Evolutionary conservation across 2,329 filamentous ascomycete species (phyloP).

Genomic region (Hypomyces rosellus): DNA sequence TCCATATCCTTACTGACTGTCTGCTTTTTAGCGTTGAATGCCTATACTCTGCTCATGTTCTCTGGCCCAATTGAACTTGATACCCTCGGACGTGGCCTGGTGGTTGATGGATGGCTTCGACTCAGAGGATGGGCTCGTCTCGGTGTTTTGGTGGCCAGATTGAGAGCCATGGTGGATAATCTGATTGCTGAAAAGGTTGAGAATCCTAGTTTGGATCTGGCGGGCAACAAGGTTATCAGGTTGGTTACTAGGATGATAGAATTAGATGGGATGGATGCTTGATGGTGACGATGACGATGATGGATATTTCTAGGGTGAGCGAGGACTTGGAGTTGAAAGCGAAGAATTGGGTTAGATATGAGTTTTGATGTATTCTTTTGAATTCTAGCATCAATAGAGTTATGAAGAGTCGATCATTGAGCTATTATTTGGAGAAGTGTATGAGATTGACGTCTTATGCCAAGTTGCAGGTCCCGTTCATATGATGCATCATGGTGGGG

Average conservation of each 20-base stretch:
- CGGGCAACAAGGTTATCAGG: constrained; percentile 62
- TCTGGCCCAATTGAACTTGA: constrained; percentile 79
- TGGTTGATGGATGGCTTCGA: constrained; percentile 86
- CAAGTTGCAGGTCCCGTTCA: too few species aligned
- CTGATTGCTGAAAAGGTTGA: constrained; percentile 76
- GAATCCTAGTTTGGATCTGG: constrained; percentile 56
- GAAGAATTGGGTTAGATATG: neutral
- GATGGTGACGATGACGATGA: neutral
- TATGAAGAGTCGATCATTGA: too few species aligned
- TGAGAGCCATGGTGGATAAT: constrained; percentile 82
- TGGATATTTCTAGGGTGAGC: neutral
- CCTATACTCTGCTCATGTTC: constrained; percentile 83
- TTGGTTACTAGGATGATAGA: constrained; percentile 78
- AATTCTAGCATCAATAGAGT: neutral
- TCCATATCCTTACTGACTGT: neutral
- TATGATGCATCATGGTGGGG: too few species aligned
- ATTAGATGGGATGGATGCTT: constrained; percentile 77
- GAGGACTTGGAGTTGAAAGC: neutral
- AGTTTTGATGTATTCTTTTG: neutral
- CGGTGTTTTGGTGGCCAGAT: constrained; percentile 76
- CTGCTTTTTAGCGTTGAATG: constrained; percentile 63
- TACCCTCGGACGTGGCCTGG: constrained; percentile 75
- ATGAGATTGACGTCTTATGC: too few species aligned
- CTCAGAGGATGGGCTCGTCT: constrained; percentile 91
- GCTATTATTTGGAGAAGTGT: too few species aligned